Percentiles rank a stretch among this genome's conserved stretches.
phyloP scores from a whole-genome alignment of 2,329 filamentous ascomycete species.

The Neophaeococcomyces aloes region DNA sequence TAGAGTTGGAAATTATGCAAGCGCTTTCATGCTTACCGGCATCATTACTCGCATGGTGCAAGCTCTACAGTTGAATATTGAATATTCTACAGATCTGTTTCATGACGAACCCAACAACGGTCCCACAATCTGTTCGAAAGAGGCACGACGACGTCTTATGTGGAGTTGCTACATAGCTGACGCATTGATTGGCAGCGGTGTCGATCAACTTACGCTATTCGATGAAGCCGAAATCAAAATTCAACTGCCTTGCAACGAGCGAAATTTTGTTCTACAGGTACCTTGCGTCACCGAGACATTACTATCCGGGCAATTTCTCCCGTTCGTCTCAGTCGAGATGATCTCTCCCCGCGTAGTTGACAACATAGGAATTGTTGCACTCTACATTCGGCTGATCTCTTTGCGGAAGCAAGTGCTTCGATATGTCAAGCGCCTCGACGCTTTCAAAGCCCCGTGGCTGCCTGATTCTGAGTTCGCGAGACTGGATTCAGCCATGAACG shows the following conservation, averaged over 20 bases:
- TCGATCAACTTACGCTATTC: constrained; percentile 25
- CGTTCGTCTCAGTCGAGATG: constrained; percentile 7
- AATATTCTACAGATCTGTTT: constrained; percentile 25
- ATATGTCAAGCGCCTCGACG: constrained; percentile 36
- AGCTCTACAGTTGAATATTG: constrained; percentile 26
- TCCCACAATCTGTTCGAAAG: constrained; percentile 16
- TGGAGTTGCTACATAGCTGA: constrained; percentile 27
- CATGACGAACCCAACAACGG: constrained; percentile 19
- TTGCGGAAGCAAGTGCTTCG: constrained; percentile 8
- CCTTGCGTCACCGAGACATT: constrained; percentile 25
- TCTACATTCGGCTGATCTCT: constrained; percentile 8
- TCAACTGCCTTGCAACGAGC: constrained; percentile 23
- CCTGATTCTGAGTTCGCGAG: constrained; percentile 35
- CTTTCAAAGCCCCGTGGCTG: constrained; percentile 34
- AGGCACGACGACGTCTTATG: constrained; percentile 25
- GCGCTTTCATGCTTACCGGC: constrained; percentile 26
- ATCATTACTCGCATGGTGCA: constrained; percentile 25
- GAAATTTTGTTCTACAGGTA: constrained; percentile 24
- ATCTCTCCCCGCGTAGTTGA: constrained; percentile 6
- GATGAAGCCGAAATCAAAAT: constrained; percentile 26
- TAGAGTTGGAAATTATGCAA: constrained; percentile 25
- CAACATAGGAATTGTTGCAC: constrained; percentile 10
- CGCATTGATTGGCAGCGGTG: constrained; percentile 24
- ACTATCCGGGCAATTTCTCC: constrained; percentile 17
- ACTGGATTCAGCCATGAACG: constrained; percentile 32